phyloP scores from a whole-genome alignment of 768 basidiomycete species.

The Auricularia auricula-judae region DNA sequence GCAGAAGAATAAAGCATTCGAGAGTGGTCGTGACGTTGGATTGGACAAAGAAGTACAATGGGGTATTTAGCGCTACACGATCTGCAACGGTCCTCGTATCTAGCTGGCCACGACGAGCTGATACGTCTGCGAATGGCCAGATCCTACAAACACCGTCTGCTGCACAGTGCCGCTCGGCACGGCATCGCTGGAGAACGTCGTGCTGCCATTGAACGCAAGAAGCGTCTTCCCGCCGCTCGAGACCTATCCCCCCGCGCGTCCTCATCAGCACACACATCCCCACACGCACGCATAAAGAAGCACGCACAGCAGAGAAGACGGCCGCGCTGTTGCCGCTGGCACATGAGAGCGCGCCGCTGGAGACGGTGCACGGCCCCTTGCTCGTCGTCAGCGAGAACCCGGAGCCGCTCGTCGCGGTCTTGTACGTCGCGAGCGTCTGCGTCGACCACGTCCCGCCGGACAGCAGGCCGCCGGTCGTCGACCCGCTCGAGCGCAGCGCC shows the following conservation, averaged over 20 bases:
- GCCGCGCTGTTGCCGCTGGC: conserved; percentile 34
- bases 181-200: conserved; percentile 38
- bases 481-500: conserved; percentile 24
- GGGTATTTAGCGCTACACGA: too few relatives aligned
- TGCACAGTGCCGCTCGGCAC: conserved; percentile 38
- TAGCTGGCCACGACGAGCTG: background rate
- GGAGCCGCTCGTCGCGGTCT: conserved; percentile 32
- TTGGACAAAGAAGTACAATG: too few relatives aligned
- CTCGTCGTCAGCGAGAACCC: conserved; percentile 49
- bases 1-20: too few relatives aligned
- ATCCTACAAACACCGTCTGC: conserved; percentile 23
- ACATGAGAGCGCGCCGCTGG: conserved; percentile 34
- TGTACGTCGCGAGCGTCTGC: conserved; percentile 48
- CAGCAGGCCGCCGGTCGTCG: conserved; percentile 39
- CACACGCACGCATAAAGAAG: too few relatives aligned
- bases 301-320: conserved; percentile 41
- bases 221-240: conserved; percentile 36
- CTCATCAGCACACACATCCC: too few relatives aligned
- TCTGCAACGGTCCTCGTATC: too few relatives aligned
- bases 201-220: conserved; percentile 38
- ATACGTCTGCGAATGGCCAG: background rate
- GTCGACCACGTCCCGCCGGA: conserved; percentile 48
- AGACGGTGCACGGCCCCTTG: conserved; percentile 47
- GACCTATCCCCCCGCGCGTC: conserved; percentile 20
- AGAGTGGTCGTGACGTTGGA: too few relatives aligned